phyloP scores from a whole-genome alignment of 2,329 filamentous ascomycete genomes.

The Zymoseptoria tritici region DNA sequence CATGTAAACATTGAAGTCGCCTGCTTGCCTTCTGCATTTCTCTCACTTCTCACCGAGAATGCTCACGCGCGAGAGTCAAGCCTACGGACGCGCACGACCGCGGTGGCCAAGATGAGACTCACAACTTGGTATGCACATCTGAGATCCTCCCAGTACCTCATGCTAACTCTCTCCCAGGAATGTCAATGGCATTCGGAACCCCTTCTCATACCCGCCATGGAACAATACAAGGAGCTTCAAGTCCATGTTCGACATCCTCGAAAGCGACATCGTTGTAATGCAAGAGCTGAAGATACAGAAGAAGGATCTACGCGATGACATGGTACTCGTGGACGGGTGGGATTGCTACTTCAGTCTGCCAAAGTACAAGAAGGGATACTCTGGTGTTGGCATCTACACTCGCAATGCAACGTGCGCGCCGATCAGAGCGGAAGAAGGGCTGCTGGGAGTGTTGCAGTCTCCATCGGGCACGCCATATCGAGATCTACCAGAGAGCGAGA shows the following conservation, averaged over 20 bases:
- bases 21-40: background rate
- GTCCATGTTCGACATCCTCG: conserved; percentile 87
- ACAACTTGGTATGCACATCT: conserved; percentile 28
- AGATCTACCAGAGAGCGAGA: conserved; percentile 63
- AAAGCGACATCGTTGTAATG: conserved; percentile 88
- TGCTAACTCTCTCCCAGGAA: conserved; percentile 34
- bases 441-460: conserved; percentile 70
- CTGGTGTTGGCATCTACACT: conserved; percentile 91
- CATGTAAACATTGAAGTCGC: background rate
- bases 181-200: conserved; percentile 49
- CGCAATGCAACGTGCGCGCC: conserved; percentile 78
- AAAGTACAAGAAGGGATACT: conserved; percentile 92
- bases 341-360: conserved; percentile 94
- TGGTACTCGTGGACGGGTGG: conserved; percentile 92
- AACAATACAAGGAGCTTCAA: conserved; percentile 39
- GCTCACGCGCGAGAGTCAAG: background rate
- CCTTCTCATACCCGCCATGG: conserved; percentile 49
- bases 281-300: conserved; percentile 95
- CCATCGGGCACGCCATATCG: conserved; percentile 65
- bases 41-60: background rate
- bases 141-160: background rate
- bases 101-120: conserved; percentile 29
- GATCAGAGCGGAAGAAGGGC: conserved; percentile 86
- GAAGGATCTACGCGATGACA: conserved; percentile 87
- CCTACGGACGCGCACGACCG: background rate